These are phyloP conservation scores for Myxozyma vanderwaltii DNA, from an alignment of 805 yeast genomes.

Conservation along the genomic window DNA sequence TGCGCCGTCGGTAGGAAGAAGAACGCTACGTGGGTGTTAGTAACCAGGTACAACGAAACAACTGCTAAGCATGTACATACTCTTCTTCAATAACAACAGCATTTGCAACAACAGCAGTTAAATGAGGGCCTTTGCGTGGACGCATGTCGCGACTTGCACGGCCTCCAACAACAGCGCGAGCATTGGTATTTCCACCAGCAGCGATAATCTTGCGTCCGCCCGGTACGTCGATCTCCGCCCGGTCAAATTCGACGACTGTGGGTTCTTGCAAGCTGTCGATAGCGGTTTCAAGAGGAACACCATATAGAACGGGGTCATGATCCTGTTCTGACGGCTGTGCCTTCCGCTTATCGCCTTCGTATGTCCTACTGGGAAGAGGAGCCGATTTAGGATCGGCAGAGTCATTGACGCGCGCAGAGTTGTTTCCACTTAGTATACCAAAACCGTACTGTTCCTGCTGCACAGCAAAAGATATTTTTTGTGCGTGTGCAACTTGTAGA, in stretches of 20 bases:
- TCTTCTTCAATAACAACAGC: background rate
- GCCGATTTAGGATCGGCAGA: background rate
- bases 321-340: background rate
- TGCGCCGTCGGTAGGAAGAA: background rate
- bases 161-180: constrained; percentile 18
- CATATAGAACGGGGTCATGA: constrained; percentile 5
- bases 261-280: background rate
- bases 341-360: background rate
- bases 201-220: constrained; percentile 6
- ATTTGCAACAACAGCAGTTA: constrained; percentile 8
- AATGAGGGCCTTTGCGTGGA: constrained; percentile 7
- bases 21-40: background rate
- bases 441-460: background rate
- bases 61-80: background rate
- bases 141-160: constrained; percentile 23
- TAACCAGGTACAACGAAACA: background rate
- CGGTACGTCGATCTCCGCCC: background rate
- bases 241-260: background rate
- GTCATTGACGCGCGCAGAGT: background rate
- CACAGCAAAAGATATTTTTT: background rate
- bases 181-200: constrained; percentile 13
- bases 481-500: background rate
- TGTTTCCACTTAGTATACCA: background rate
- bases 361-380: constrained; percentile 19
- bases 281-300: constrained; percentile 15